These are phyloP conservation scores for Pyrenula massariospora DNA, from an alignment of 495 filamentous ascomycete genomes.

Conservation along the genomic window DNA sequence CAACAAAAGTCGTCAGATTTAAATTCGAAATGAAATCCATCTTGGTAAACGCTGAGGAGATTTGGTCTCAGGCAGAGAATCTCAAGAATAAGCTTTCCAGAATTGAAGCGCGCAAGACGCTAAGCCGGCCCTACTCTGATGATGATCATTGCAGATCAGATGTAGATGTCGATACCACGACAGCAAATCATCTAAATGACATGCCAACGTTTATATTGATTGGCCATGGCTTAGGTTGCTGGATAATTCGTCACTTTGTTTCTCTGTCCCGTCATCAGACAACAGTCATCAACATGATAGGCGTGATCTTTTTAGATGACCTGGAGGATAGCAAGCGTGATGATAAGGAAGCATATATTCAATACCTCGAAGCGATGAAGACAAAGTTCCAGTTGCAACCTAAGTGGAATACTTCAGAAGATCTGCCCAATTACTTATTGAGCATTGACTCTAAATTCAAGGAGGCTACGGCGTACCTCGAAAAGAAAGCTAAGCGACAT, in stretches of 20 bases:
- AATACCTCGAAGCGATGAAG: background rate
- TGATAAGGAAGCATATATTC: background rate
- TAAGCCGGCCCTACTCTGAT: background rate
- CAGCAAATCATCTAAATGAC: background rate
- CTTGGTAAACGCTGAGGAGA: background rate
- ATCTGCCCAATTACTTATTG: background rate
- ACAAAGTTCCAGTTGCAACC: background rate
- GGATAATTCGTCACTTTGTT: background rate
- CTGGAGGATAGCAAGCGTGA: background rate
- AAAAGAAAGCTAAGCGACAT: background rate
- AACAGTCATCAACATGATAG: background rate
- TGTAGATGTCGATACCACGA: background rate
- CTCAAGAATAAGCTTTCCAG: background rate
- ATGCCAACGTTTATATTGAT: background rate
- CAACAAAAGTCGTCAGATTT: background rate
- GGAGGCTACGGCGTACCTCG: background rate
- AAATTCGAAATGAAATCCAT: background rate
- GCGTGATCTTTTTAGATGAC: background rate
- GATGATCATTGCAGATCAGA: background rate
- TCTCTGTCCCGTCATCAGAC: background rate
- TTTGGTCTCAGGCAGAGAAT: background rate
- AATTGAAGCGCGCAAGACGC: background rate
- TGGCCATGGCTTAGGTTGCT: background rate
- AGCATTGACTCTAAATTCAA: background rate
- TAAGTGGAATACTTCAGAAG: background rate